Base-by-base conservation (phyloP, 1,139 yeast genomes). In the Saccharomyces hybrid region DNA sequence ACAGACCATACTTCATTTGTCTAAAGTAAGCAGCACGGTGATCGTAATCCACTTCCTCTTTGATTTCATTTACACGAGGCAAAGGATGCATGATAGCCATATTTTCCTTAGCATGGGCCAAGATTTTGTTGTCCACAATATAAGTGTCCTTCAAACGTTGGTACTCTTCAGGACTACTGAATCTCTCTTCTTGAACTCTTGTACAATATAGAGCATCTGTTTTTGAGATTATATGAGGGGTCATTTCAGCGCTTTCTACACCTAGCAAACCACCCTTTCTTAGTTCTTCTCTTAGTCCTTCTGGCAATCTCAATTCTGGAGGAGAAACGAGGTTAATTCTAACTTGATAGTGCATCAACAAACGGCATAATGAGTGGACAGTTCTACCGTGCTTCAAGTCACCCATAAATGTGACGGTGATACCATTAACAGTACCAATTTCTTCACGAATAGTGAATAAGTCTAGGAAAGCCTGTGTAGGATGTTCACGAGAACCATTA, bases 51-150 rank as follows among this genome's bases (percentile, higher is more conserved):
- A 95, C 98, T 77, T 95, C 99, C 75, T 90, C 98, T 69, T 88
- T 86, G 65, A 95, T 91, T 77, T 95, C 99, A 67, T 83, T 86
- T 63, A 89, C 90, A 75, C 99, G 88, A 71, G 99, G 99, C 67
- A 95, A 82, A 72, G 99, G 99, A 73, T 95, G 99, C 96, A 95
- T 86, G 60, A 95, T 87, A 74, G 97, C 90, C 99, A 93, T 93
- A 75, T 93, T 97, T 73, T 89, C 90, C 78, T 95, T 95, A 65
- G 99, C 98, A 71, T 86, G 83, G 52, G 90, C 80, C 71, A 95
- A 80, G 61, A 93, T 87, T 75, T 81, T 85, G 81, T 93, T 91
- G 76, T 93, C 97, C 61, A 95, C 95, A 69, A 89, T 81, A 74
- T 90, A 95, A 30, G 88, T 80, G 72, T 93, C 96, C 81, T 90